These are phyloP conservation scores for Pseudohyphozyma bogoriensis DNA, from an alignment of 768 basidiomycete species.

Conservation along the genomic window DNA sequence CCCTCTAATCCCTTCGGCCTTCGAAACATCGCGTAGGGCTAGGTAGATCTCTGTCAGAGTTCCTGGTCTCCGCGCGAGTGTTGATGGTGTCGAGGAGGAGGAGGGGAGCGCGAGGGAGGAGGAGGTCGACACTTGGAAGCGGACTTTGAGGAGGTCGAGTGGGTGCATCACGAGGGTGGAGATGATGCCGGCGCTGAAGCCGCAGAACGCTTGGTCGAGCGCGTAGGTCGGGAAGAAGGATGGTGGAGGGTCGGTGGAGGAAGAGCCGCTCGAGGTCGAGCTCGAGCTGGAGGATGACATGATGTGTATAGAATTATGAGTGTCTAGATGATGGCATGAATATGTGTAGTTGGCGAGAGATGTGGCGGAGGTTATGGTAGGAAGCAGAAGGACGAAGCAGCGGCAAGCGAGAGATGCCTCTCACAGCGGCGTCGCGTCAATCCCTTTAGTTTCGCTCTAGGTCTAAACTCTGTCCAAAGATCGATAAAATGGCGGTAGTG, in stretches of 20 bases:
- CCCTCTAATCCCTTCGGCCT: conserved; percentile 60
- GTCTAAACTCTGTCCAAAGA: no score
- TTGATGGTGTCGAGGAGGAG: neutral
- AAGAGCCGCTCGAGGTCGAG: no score
- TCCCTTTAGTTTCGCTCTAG: no score
- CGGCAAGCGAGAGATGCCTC: neutral
- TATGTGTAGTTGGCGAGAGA: no score
- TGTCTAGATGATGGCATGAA: no score
- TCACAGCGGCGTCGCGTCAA: no score
- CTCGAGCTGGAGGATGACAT: no score
- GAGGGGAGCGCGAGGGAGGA: conserved; percentile 24
- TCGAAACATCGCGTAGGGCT: conserved; percentile 62
- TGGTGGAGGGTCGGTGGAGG: neutral
- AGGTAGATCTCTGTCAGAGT: conserved; percentile 55
- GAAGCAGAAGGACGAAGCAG: neutral
- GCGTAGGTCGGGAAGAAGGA: conserved; percentile 20
- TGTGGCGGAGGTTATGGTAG: neutral
- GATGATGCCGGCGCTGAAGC: conserved; percentile 82
- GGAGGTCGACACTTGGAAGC: conserved; percentile 78
- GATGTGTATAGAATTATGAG: no score
- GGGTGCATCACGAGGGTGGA: conserved; percentile 96
- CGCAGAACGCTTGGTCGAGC: conserved; percentile 90
- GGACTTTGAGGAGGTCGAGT: conserved; percentile 86
- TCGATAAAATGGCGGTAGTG: no score
- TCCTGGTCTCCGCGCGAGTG: conserved; percentile 36